Conservation (phyloP, 345 rosid species). For the Raphanus sativus region DNA sequence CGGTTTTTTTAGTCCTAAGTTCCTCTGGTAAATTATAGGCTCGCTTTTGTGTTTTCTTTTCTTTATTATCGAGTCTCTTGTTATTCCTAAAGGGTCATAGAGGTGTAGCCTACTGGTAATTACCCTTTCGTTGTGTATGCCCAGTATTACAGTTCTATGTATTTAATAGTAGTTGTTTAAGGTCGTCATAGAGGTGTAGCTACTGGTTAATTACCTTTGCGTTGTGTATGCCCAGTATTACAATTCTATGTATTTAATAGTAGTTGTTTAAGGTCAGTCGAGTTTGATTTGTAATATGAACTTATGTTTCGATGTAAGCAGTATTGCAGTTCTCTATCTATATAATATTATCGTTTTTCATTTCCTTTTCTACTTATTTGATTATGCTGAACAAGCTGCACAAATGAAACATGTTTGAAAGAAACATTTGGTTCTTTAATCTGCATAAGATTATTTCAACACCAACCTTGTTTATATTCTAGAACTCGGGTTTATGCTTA, state of each 20-base stretch:
- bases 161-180: background rate
- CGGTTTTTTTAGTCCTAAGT: background rate
- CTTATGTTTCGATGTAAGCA: slow-evolving; percentile 28
- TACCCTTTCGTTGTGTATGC: background rate
- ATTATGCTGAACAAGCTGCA: background rate
- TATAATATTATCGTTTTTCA: background rate
- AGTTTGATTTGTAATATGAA: background rate
- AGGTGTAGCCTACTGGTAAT: background rate
- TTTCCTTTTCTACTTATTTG: background rate
- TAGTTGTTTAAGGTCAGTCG: background rate
- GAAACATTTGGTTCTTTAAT: background rate
- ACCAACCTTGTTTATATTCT: background rate
- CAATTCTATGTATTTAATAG: slow-evolving; percentile 11
- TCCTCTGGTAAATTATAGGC: slow-evolving; percentile 22
- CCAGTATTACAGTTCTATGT: slow-evolving; percentile 9
- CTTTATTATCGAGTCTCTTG: background rate
- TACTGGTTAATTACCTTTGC: slow-evolving; percentile 2
- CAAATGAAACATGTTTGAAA: background rate
- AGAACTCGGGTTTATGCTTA: background rate
- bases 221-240: background rate
- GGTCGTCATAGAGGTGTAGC: background rate
- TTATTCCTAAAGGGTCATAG: background rate
- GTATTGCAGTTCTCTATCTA: slow-evolving; percentile 14
- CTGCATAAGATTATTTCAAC: background rate
- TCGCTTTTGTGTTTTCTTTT: background rate